Percentiles rank a stretch among this genome's conserved stretches.
Conservation (phyloP, 1,284 basidiomycete species). For the Cryptococcus sp. region DNA sequence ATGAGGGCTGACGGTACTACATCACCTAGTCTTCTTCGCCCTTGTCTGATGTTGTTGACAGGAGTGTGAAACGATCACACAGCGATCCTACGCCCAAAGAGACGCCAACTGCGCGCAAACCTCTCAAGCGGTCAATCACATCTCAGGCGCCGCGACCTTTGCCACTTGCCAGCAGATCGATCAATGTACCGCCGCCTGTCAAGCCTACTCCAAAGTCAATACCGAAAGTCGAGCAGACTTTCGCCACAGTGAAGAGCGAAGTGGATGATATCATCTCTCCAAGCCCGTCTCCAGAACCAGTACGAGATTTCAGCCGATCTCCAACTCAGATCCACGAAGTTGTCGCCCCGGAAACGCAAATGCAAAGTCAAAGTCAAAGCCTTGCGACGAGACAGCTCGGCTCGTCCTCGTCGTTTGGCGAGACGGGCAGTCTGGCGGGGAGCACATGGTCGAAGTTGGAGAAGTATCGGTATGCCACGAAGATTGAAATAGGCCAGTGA, state of each 20-base stretch:
- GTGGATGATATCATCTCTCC: background rate
- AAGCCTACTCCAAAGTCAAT: background rate
- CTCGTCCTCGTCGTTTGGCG: background rate
- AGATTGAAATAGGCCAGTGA: background rate
- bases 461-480: slow-evolving; percentile 16
- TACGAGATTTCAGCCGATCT: background rate
- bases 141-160: background rate
- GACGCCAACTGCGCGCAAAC: too few species aligned
- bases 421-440: slow-evolving; percentile 3
- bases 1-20: background rate
- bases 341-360: background rate
- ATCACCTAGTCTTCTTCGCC: slow-evolving; percentile 2
- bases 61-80: background rate
- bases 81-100: background rate
- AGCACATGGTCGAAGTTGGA: slow-evolving; percentile 14
- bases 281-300: slow-evolving; percentile 10
- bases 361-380: background rate
- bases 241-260: background rate
- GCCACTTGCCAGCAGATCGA: background rate
- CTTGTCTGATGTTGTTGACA: background rate
- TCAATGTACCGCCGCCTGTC: slow-evolving; percentile 2
- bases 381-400: background rate
- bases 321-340: too few species aligned
- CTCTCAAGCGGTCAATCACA: too few species aligned
- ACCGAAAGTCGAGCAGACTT: background rate